phyloP scores from a whole-genome alignment of 2,329 filamentous ascomycete species.

The Dactylellina haptotyla region DNA sequence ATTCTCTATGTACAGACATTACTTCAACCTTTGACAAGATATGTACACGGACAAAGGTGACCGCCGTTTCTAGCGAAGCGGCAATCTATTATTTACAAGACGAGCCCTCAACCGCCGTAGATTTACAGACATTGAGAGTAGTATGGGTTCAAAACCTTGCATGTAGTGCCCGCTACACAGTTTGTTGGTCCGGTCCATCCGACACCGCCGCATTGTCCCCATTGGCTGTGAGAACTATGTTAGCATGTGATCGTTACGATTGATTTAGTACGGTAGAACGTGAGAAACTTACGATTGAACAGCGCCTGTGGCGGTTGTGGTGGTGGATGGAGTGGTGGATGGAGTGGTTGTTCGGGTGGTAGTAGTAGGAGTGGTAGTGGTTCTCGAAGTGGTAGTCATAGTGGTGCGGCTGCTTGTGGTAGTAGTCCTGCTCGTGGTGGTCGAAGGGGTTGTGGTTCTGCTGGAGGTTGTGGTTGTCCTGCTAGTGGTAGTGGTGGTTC shows the following conservation, averaged over 20 bases:
- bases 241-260: neutral
- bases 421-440: constrained; percentile 5
- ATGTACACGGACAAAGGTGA: no score
- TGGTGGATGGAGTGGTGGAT: constrained; percentile 1
- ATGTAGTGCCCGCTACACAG: constrained; percentile 55
- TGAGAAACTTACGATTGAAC: constrained; percentile 32
- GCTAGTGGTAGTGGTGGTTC: constrained; percentile 20
- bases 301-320: neutral
- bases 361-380: neutral
- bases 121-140: no score
- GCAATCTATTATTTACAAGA: no score
- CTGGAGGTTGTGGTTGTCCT: constrained; percentile 1
- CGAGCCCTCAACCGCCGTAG: no score
- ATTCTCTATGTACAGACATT: no score
- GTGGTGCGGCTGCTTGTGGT: neutral
- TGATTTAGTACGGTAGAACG: neutral
- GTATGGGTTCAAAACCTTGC: constrained; percentile 55
- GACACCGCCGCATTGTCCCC: constrained; percentile 47
- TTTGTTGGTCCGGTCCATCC: constrained; percentile 55
- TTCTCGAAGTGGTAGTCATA: constrained; percentile 9
- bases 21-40: no score
- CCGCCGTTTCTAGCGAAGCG: no score
- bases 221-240: constrained; percentile 31
- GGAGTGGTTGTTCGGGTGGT: constrained; percentile 1
- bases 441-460: neutral